Conservation (phyloP, 768 basidiomycete species). For the Antrodiella citrinella region DNA sequence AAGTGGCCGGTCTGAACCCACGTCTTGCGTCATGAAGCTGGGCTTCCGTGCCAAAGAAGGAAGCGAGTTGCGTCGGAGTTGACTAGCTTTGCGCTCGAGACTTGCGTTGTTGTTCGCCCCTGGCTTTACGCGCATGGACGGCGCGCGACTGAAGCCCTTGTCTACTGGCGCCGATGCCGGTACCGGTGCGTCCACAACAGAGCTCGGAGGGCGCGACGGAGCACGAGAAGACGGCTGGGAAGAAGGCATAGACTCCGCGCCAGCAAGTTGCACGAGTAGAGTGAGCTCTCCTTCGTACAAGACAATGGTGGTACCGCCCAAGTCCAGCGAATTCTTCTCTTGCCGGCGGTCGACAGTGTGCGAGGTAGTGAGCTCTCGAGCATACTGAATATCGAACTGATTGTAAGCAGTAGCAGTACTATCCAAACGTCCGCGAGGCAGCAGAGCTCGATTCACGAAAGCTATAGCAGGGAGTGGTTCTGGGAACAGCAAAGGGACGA, state of each 20-base stretch:
- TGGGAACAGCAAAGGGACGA: slow-evolving; percentile 66
- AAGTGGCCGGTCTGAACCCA: slow-evolving; percentile 61
- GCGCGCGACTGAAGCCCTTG: slow-evolving; percentile 45
- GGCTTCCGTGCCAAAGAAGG: slow-evolving; percentile 65
- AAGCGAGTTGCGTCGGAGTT: slow-evolving; percentile 67
- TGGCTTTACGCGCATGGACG: slow-evolving; percentile 75
- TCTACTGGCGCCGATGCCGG: slow-evolving; percentile 20
- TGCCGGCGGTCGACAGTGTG: background rate
- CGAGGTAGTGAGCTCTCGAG: slow-evolving; percentile 35
- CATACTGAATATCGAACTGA: slow-evolving; percentile 48
- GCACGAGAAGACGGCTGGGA: slow-evolving; percentile 55
- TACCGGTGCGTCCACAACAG: slow-evolving; percentile 35
- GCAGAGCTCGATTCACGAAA: slow-evolving; percentile 57
- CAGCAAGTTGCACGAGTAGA: slow-evolving; percentile 57
- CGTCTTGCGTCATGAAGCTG: slow-evolving; percentile 51
- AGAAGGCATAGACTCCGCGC: slow-evolving; percentile 30
- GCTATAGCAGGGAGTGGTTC: slow-evolving; percentile 63
- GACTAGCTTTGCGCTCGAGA: slow-evolving; percentile 69
- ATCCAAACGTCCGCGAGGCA: slow-evolving; percentile 63
- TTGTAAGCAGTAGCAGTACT: slow-evolving; percentile 42
- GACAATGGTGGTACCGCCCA: slow-evolving; percentile 63
- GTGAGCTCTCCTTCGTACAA: slow-evolving; percentile 70
- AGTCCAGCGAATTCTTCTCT: slow-evolving; percentile 29
- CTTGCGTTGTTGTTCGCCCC: slow-evolving; percentile 47
- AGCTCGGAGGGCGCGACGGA: slow-evolving; percentile 66